Evolutionary conservation across 2,329 filamentous ascomycete species (phyloP), one percentile per base, ranked within the genome.

Genomic region (Curvularia hawaiiensis): DNA sequence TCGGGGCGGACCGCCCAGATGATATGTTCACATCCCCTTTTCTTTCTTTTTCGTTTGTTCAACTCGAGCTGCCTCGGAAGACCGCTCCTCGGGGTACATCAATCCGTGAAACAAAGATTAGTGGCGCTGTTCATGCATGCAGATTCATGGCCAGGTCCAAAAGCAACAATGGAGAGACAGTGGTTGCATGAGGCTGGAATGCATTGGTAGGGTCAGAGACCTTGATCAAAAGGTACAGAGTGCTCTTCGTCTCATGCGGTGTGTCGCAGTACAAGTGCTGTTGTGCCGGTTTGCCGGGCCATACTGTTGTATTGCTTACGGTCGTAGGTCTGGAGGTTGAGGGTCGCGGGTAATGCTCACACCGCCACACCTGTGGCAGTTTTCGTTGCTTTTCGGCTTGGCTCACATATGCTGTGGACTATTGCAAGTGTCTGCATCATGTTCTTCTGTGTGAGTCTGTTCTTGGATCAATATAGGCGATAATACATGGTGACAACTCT

Each of bases 371-470:
- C 14, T 26, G 33, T 33, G 35, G 24, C 16, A 22, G n/a, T 49
- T 49, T 49, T 49, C 46, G 33, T 49, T 49, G 20, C 46, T 49
- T 49, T 49, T 49, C 33, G 22, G 33, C 46, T 49, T 38, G 46
- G 46, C 46, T 10, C 7, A 18, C 33, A 26, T 10, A 39, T 49
- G 22, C 30, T 4, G 31, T 26, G 31, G 14, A 28, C 22, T 18
- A 26, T n/a, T 39, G 22, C 11, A 24, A 26, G 5, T 26, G 14
- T n/a, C 35, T 38, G 22, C 14, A 26, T 14, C 14, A 8, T 39
- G 33, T 39, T 39, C 16, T 28, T 14, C 8, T 16, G 16, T 5
- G 8, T 14, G 38, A 20, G 6, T 26, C 12, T 49, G 22, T 18
- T 39, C 26, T 26, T 39, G 26, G 46, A n/a, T 14, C 4, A 18